phyloP scores from a whole-genome alignment of 306 rosid genomes.

The Lablab purpureus region DNA sequence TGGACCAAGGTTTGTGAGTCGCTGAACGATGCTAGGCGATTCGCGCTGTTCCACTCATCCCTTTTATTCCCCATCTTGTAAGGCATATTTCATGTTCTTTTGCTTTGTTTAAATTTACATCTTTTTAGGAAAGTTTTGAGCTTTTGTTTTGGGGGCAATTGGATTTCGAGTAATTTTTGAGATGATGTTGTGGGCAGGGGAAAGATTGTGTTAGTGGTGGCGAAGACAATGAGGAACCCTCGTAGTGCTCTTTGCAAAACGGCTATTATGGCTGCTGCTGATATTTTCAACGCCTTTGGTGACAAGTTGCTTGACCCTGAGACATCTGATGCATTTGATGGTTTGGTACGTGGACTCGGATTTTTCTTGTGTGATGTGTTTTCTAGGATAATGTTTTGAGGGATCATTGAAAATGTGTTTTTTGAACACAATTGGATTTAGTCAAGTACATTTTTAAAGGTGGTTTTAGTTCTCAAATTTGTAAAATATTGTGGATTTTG shows the following conservation, averaged over 20 bases:
- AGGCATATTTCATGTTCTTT: slow-evolving; percentile 17
- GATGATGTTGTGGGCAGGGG: slow-evolving; percentile 55
- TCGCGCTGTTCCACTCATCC: slow-evolving; percentile 68
- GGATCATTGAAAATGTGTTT: background rate
- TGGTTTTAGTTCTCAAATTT: too few relatives aligned
- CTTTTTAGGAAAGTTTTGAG: slow-evolving; percentile 12
- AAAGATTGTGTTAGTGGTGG: slow-evolving; percentile 67
- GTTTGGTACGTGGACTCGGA: slow-evolving; percentile 60
- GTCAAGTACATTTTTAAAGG: background rate
- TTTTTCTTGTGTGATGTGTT: background rate
- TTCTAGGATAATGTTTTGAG: background rate
- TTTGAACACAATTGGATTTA: background rate
- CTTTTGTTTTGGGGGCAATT: background rate
- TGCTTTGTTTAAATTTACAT: background rate
- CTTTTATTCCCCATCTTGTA: slow-evolving; percentile 66
- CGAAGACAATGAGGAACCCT: slow-evolving; percentile 91
- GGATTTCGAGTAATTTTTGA: slow-evolving; percentile 37
- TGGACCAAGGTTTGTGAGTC: slow-evolving; percentile 83
- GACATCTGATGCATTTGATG: slow-evolving; percentile 70
- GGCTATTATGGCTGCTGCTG: slow-evolving; percentile 92
- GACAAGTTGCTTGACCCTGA: slow-evolving; percentile 71
- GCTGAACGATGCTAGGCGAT: slow-evolving; percentile 75
- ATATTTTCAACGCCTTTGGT: slow-evolving; percentile 76
- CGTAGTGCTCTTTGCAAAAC: slow-evolving; percentile 93
- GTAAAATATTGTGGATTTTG: background rate